Percentiles rank a stretch among this genome's conserved stretches.
Conservation (phyloP, 352 stramenopile species). For the Pythium phragmitis region DNA sequence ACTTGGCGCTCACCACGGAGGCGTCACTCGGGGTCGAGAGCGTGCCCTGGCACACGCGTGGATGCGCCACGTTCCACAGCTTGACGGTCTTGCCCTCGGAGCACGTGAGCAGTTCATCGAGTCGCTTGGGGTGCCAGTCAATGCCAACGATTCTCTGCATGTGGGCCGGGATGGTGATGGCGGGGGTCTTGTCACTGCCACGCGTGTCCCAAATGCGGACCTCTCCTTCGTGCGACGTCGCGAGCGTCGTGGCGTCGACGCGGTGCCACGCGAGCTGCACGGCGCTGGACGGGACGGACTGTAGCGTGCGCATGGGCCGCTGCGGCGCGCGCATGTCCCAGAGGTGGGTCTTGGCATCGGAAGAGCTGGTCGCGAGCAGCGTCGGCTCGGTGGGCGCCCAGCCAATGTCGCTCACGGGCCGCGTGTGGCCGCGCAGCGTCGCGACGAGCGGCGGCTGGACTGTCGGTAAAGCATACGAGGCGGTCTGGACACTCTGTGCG, state of each 20-base stretch:
- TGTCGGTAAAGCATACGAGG: background rate
- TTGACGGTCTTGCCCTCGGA: constrained; percentile 86
- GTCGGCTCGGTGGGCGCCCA: constrained; percentile 75
- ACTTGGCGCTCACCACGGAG: constrained; percentile 67
- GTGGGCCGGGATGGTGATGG: constrained; percentile 68
- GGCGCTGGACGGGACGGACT: constrained; percentile 64
- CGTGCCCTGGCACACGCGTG: constrained; percentile 57
- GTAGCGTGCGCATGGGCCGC: constrained; percentile 67
- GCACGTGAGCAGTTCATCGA: constrained; percentile 83
- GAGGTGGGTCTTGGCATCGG: constrained; percentile 75
- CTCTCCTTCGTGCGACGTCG: constrained; percentile 80
- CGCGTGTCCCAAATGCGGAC: constrained; percentile 79
- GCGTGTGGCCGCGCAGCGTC: constrained; percentile 71
- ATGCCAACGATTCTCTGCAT: constrained; percentile 85
- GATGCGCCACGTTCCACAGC: constrained; percentile 75
- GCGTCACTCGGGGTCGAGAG: constrained; percentile 64
- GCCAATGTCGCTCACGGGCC: constrained; percentile 70
- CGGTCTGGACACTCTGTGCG: constrained; percentile 25
- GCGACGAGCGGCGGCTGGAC: constrained; percentile 46
- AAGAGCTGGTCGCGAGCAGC: constrained; percentile 75
- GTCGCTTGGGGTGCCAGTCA: constrained; percentile 76
- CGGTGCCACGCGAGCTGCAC: constrained; percentile 79
- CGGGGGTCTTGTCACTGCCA: constrained; percentile 46
- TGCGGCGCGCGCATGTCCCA: constrained; percentile 81
- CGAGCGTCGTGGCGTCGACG: constrained; percentile 59